Conservation (phyloP, 2,329 filamentous ascomycete genomes). For the Pseudopyricularia cyperi region DNA sequence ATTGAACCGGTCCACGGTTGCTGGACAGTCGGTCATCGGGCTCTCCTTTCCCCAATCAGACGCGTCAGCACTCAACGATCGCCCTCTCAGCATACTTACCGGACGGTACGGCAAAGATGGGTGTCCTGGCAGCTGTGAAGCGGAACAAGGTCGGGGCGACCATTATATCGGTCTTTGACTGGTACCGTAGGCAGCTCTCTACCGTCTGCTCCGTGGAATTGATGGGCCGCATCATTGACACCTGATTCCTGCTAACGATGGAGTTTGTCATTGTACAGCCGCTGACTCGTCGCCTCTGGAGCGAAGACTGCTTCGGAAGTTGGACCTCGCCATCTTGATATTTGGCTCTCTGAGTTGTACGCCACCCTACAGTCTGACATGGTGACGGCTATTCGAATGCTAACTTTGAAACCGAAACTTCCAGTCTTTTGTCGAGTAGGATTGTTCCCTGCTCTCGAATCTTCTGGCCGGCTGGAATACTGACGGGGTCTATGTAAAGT, state of each 20-base stretch:
- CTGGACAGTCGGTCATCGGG: background rate
- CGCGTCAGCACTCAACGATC: background rate
- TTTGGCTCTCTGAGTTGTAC: constrained; percentile 3
- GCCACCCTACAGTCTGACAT: background rate
- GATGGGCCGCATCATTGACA: no score
- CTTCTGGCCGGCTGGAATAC: no score
- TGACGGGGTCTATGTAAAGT: background rate
- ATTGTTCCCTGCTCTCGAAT: background rate
- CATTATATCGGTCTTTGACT: constrained; percentile 3
- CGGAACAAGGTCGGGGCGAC: background rate
- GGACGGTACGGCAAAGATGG: background rate
- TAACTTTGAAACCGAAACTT: background rate
- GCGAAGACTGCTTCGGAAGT: background rate
- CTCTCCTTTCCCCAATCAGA: background rate
- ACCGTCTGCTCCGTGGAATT: background rate
- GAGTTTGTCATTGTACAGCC: background rate
- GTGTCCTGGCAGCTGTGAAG: background rate
- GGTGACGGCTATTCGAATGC: background rate
- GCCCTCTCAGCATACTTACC: background rate
- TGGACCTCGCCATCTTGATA: constrained; percentile 3
- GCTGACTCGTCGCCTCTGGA: background rate
- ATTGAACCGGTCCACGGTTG: background rate
- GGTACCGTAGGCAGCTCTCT: background rate
- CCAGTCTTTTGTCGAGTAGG: constrained; percentile 1
- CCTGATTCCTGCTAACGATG: background rate